phyloP scores from a whole-genome alignment of 768 basidiomycete genomes.

The Postia placenta region DNA sequence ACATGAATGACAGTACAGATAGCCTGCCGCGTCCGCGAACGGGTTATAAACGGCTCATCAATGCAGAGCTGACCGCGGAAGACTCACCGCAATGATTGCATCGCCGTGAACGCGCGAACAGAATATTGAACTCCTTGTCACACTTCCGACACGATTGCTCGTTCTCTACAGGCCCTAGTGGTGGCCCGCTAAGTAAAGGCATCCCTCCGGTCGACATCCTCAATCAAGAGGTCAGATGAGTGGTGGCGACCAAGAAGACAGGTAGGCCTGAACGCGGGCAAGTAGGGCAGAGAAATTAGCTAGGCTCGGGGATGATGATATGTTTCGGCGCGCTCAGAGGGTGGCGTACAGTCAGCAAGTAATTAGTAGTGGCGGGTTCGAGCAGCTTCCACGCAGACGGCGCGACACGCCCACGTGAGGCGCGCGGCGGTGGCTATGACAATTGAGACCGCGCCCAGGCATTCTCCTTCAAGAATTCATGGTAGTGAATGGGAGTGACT shows the following conservation, averaged over 20 bases:
- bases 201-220: constrained; percentile 34
- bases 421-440: too few species aligned
- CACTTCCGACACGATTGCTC: constrained; percentile 58
- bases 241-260: too few species aligned
- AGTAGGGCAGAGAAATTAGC: too few species aligned
- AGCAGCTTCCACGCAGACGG: not conserved
- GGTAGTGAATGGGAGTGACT: too few species aligned
- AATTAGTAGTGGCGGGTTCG: not conserved
- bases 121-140: constrained; percentile 62
- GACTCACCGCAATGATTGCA: constrained; percentile 74
- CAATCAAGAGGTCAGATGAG: too few species aligned
- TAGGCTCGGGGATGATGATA: too few species aligned
- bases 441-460: too few species aligned
- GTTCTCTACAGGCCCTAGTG: constrained; percentile 31
- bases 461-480: too few species aligned
- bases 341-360: not conserved
- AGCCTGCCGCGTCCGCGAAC: constrained; percentile 43
- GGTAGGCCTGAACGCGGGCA: too few species aligned
- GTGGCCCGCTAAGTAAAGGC: constrained; percentile 67
- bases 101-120: constrained; percentile 56
- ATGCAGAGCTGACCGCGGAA: not conserved
- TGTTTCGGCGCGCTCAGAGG: too few species aligned
- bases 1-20: constrained; percentile 66
- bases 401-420: too few species aligned
- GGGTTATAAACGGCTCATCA: constrained; percentile 3